A percentile compares a stretch with the other conserved stretches of the same genome.
Evolutionary conservation across 2,329 filamentous ascomycete genomes (phyloP).

Genomic region (Talaromyces sp.): DNA sequence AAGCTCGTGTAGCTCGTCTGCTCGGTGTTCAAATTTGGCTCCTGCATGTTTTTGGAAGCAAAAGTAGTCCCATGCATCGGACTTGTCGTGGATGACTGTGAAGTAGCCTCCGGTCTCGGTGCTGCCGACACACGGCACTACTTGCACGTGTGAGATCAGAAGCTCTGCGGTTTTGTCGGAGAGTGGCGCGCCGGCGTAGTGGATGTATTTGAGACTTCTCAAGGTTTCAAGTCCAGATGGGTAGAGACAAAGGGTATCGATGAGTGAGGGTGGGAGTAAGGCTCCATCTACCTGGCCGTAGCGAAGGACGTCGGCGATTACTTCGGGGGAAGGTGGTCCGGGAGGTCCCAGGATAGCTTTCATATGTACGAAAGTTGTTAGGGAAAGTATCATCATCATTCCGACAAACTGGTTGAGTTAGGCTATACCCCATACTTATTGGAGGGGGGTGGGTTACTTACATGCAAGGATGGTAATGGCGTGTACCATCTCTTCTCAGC

Average conservation of each 20-base stretch:
- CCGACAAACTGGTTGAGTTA: too few relatives aligned
- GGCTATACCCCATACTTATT: too few relatives aligned
- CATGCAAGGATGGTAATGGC: conserved; percentile 27
- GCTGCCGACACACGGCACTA: conserved; percentile 29
- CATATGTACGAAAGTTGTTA: too few relatives aligned
- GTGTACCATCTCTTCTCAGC: conserved; percentile 22
- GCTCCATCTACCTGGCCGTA: conserved; percentile 19
- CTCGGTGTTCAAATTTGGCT: conserved; percentile 13
- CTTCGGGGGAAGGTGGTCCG: too few relatives aligned
- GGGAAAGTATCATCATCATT: too few relatives aligned
- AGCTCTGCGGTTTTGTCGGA: conserved; percentile 28
- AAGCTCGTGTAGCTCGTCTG: conserved; percentile 23
- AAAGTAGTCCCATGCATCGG: conserved; percentile 23
- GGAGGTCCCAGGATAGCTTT: too few relatives aligned
- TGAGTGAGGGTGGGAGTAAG: conserved; percentile 23
- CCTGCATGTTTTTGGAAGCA: conserved; percentile 19
- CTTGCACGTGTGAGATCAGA: conserved; percentile 11
- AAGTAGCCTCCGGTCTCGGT: conserved; percentile 25
- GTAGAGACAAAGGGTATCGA: conserved; percentile 24
- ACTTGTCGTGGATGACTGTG: conserved; percentile 8
- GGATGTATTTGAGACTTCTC: conserved; percentile 15
- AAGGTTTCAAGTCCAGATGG: conserved; percentile 18
- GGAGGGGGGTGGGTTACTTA: conserved; percentile 6
- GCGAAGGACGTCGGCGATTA: neutral
- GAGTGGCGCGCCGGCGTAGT: conserved; percentile 29